phyloP scores from a whole-genome alignment of 805 yeast species.

The Wickerhamomyces canadensis region DNA sequence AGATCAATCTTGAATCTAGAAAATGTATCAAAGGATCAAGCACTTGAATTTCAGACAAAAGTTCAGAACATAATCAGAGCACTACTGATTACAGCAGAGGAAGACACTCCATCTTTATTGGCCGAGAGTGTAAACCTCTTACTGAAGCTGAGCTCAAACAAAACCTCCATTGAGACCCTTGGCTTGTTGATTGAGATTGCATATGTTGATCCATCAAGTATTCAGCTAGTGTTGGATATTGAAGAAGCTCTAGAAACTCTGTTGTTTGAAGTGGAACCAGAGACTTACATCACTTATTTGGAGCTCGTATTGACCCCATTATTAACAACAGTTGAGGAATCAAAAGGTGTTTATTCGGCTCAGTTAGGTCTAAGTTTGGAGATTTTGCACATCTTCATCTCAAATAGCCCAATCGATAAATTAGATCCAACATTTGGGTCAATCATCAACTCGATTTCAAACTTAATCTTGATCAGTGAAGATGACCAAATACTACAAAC shows the following conservation, averaged over 20 bases:
- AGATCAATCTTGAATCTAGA: slow-evolving; percentile 31
- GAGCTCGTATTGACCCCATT: slow-evolving; percentile 49
- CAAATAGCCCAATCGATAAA: slow-evolving; percentile 34
- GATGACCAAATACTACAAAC: slow-evolving; percentile 78
- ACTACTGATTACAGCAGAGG: slow-evolving; percentile 59
- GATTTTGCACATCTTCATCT: slow-evolving; percentile 43
- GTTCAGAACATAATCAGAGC: slow-evolving; percentile 9
- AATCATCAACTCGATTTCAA: slow-evolving; percentile 36
- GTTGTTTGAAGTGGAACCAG: slow-evolving; percentile 39
- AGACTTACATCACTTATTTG: slow-evolving; percentile 42
- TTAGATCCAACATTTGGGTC: slow-evolving; percentile 37
- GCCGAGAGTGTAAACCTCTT: slow-evolving; percentile 64
- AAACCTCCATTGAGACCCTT: slow-evolving; percentile 29
- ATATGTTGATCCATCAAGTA: slow-evolving; percentile 67
- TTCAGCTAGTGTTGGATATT: slow-evolving; percentile 61
- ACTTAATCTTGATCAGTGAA: slow-evolving; percentile 32
- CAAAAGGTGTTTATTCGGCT: slow-evolving; percentile 47
- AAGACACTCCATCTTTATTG: slow-evolving; percentile 71
- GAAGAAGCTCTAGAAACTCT: slow-evolving; percentile 63
- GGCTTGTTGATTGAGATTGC: slow-evolving; percentile 59
- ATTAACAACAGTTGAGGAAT: slow-evolving; percentile 31
- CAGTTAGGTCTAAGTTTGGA: slow-evolving; percentile 55
- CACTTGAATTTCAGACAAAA: slow-evolving; percentile 16
- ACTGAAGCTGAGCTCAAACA: slow-evolving; percentile 38
- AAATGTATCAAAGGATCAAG: slow-evolving; percentile 15